Conservation (phyloP, 2,329 filamentous ascomycete species). For the Claviceps monticola region DNA sequence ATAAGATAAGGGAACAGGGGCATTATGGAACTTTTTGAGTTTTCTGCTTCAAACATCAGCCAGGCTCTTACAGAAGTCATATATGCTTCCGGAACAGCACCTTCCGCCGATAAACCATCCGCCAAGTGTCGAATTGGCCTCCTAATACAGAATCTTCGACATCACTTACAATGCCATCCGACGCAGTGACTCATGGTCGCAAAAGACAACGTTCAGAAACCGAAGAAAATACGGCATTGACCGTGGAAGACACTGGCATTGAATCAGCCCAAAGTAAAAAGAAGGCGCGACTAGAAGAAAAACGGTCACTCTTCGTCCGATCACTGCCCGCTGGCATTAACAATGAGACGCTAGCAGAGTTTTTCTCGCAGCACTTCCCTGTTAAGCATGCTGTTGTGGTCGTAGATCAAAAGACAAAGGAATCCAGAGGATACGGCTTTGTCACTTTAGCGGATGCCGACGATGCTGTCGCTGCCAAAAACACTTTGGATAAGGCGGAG, state of each 20-base stretch:
- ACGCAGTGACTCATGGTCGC: slow-evolving; percentile 13
- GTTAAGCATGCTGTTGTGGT: slow-evolving; percentile 95
- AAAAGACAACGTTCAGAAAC: slow-evolving; percentile 22
- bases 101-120: neutral
- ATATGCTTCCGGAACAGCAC: neutral
- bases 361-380: slow-evolving; percentile 89
- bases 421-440: slow-evolving; percentile 87
- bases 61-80: neutral
- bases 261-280: slow-evolving; percentile 28
- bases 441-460: slow-evolving; percentile 92
- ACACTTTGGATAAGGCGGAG: slow-evolving; percentile 64
- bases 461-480: slow-evolving; percentile 69
- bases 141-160: neutral
- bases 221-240: slow-evolving; percentile 17
- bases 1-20: slow-evolving; percentile 13
- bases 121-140: neutral
- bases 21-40: neutral
- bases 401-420: slow-evolving; percentile 68
- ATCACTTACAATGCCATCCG: neutral
- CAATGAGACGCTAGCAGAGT: slow-evolving; percentile 67
- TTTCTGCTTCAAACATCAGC: neutral
- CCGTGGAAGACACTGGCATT: slow-evolving; percentile 19
- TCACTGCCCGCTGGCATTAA: slow-evolving; percentile 68
- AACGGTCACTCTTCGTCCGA: slow-evolving; percentile 76
- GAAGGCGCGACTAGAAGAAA: slow-evolving; percentile 44